A percentile compares a stretch with the other conserved stretches of the same genome.
Conservation (phyloP, 2,329 filamentous ascomycete genomes). For the Phialocephala subalpina region DNA sequence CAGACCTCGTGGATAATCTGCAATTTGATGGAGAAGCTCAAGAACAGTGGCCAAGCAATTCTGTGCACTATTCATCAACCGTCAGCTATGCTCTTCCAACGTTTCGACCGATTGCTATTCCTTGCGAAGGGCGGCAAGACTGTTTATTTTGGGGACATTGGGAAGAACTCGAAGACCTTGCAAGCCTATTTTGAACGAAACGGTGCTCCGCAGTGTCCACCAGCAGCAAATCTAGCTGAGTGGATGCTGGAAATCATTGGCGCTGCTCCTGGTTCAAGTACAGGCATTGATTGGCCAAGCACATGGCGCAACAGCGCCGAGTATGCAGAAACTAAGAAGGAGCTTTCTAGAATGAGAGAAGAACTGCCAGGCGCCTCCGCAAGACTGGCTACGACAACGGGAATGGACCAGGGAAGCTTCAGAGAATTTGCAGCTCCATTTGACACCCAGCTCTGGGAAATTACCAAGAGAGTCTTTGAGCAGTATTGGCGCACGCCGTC, state of each 20-base stretch:
- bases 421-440: conserved; percentile 71
- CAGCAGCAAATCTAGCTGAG: conserved; percentile 78
- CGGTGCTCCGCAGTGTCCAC: conserved; percentile 68
- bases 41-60: conserved; percentile 86
- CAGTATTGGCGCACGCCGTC: conserved; percentile 70
- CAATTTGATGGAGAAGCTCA: conserved; percentile 84
- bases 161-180: conserved; percentile 45
- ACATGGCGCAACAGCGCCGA: conserved; percentile 56
- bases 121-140: conserved; percentile 77
- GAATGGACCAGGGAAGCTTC: too few species aligned
- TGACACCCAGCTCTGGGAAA: conserved; percentile 58
- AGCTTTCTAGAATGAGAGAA: conserved; percentile 38
- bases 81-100: conserved; percentile 89
- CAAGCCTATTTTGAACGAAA: conserved; percentile 75
- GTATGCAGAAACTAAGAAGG: conserved; percentile 36
- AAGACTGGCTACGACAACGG: conserved; percentile 37
- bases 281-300: conserved; percentile 67
- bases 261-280: conserved; percentile 63
- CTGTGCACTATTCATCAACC: conserved; percentile 96
- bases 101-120: conserved; percentile 82
- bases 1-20: conserved; percentile 92
- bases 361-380: not conserved
- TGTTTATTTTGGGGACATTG: conserved; percentile 81
- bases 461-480: conserved; percentile 64
- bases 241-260: conserved; percentile 74